Evolutionary conservation across 2,329 filamentous ascomycete genomes (phyloP).

Genomic region (Trichothecium roseum): DNA sequence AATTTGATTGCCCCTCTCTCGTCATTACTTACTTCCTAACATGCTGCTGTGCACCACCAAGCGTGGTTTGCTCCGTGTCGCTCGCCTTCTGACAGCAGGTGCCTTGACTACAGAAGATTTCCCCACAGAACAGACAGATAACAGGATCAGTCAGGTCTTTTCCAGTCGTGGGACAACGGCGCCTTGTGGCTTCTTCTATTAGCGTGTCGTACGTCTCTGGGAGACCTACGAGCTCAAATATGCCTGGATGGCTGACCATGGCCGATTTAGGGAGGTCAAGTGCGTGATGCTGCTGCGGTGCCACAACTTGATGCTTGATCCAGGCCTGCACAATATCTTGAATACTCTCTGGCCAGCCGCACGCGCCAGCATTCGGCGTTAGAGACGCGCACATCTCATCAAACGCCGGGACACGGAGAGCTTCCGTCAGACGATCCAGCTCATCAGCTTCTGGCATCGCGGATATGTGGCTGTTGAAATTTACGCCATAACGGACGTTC

Average conservation of each 20-base stretch:
- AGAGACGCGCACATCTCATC: constrained; percentile 64
- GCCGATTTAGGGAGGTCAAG: constrained; percentile 28
- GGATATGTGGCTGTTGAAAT: constrained; percentile 65
- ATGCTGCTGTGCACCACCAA: constrained; percentile 86
- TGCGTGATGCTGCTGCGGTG: constrained; percentile 16
- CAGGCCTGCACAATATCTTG: constrained; percentile 51
- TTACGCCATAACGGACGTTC: constrained; percentile 79
- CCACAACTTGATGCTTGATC: constrained; percentile 54
- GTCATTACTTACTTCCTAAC: constrained; percentile 59
- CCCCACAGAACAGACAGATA: constrained; percentile 88
- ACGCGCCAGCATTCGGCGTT: constrained; percentile 30
- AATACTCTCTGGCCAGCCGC: constrained; percentile 39
- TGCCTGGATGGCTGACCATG: constrained; percentile 67
- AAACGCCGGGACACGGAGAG: constrained; percentile 66
- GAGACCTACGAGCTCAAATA: constrained; percentile 87
- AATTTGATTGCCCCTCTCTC: not conserved
- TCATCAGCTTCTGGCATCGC: constrained; percentile 60
- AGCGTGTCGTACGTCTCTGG: constrained; percentile 87
- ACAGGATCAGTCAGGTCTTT: constrained; percentile 87
- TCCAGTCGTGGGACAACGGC: constrained; percentile 77
- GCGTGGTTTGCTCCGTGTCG: constrained; percentile 32
- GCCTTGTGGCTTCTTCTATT: constrained; percentile 80
- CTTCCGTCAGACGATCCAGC: constrained; percentile 68
- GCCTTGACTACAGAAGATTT: constrained; percentile 92
- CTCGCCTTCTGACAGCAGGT: constrained; percentile 72